These are phyloP conservation scores for Clarkia xantiana DNA, from an alignment of 345 rosid species.

Conservation along the genomic window DNA sequence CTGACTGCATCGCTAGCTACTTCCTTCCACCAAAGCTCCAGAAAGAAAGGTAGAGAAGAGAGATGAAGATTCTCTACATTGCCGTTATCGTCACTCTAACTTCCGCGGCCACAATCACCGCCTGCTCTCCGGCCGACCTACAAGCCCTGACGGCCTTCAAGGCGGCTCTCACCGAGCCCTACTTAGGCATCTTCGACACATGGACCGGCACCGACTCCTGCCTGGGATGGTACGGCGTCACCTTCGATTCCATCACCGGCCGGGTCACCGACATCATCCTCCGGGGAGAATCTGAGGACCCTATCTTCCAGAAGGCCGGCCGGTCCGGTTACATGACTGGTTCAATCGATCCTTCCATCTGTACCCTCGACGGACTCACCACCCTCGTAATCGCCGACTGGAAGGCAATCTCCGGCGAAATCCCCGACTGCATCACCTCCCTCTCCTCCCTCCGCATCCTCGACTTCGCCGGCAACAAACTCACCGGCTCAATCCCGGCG, in stretches of 20 bases:
- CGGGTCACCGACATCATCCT: slow-evolving; percentile 70
- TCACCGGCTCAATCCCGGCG: slow-evolving; percentile 56
- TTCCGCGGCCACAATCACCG: slow-evolving; percentile 10
- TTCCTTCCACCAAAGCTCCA: neutral
- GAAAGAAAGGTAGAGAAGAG: too few relatives aligned
- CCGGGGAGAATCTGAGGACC: slow-evolving; percentile 92
- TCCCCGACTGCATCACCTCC: slow-evolving; percentile 52
- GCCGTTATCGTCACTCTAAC: neutral
- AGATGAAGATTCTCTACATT: slow-evolving; percentile 2
- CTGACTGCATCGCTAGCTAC: too few relatives aligned
- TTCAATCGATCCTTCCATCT: slow-evolving; percentile 54
- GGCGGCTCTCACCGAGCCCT: slow-evolving; percentile 52
- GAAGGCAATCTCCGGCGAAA: slow-evolving; percentile 65
- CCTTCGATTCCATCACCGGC: slow-evolving; percentile 52
- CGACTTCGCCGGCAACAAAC: slow-evolving; percentile 60
- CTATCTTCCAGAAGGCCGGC: slow-evolving; percentile 55
- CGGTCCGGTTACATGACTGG: slow-evolving; percentile 81
- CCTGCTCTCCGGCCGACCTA: slow-evolving; percentile 45
- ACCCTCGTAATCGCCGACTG: slow-evolving; percentile 64
- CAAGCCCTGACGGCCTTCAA: slow-evolving; percentile 45
- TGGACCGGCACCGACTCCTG: slow-evolving; percentile 69
- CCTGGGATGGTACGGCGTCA: slow-evolving; percentile 62
- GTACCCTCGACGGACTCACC: slow-evolving; percentile 52
- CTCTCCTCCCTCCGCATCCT: slow-evolving; percentile 54
- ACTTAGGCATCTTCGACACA: slow-evolving; percentile 57